Base-by-base conservation (phyloP, 257 asterid genomes). In the Rauvolfia tetraphylla region DNA sequence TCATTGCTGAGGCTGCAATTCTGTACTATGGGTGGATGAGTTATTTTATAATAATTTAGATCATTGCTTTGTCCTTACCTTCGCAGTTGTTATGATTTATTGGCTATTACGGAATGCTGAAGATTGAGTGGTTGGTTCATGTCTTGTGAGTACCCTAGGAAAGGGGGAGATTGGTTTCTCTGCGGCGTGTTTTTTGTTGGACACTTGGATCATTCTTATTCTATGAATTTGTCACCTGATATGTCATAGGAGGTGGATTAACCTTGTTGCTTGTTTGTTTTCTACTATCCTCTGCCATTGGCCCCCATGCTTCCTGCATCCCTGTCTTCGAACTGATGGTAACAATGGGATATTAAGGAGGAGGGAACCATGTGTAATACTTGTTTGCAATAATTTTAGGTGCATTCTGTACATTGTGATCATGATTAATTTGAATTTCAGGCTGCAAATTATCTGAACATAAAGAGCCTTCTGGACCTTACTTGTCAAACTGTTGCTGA, bases 391-490 rank as follows among this genome's bases (percentile, higher is more conserved):
- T 53, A 53, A 5, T 20, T 53, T 22, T 18, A 22, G 25, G 25
- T 44, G 49, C 11, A 13, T 66, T 65, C 31, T 66, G 49, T 36
- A 36, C 0, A 20, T 27, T 36, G 1, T 66, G 1, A 44, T 66
- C 1, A 22, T 22, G 22, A 20, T 31, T 7, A 3, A 8, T 5
- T 41, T 69, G 20, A 23, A 56, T 58, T 8, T 3, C 67, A 92
- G 96, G 97, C 97, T 79, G 97, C 97, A 14, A 88, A 92, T 80
- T 92, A 88, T 73, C 69, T 92, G 34, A 80, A 89, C 85, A 89
- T 92, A 80, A 86, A 84, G 87, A 83, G 88, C 75, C 74, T 92
- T 77, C 89, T 92, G 1, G 93, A 89, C 75, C 87, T 90, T 8
- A 88, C 91, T 0, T 85, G 92, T 59, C 90, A 92, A 77, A 80